phyloP scores from a whole-genome alignment of 257 asterid genomes.

The Dorcoceras hygrometricum region DNA sequence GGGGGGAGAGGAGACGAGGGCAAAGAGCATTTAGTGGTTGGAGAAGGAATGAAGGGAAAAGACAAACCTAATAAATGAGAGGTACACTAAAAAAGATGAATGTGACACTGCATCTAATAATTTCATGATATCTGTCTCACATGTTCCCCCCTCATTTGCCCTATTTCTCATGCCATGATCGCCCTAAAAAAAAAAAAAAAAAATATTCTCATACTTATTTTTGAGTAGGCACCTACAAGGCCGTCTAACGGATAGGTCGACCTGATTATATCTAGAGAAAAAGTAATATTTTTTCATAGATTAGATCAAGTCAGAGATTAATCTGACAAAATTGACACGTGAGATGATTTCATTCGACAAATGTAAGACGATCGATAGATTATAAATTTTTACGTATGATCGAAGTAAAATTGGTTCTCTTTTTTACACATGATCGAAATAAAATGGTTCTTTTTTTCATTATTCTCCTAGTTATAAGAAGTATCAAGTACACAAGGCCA shows the following conservation, averaged over 20 bases:
- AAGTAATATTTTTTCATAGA: too few species aligned
- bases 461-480: slow-evolving; percentile 24
- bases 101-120: slow-evolving; percentile 55
- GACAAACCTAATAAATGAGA: slow-evolving; percentile 63
- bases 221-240: too few species aligned
- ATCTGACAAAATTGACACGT: too few species aligned
- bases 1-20: slow-evolving; percentile 29
- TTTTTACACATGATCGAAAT: too few species aligned
- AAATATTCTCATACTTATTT: slow-evolving; percentile 11
- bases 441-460: neutral
- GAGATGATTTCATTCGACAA: too few species aligned
- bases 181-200: slow-evolving; percentile 11
- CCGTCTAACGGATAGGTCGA: too few species aligned
- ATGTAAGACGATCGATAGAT: too few species aligned
- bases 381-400: too few species aligned
- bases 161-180: slow-evolving; percentile 41
- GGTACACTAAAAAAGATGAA: slow-evolving; percentile 63
- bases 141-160: slow-evolving; percentile 23
- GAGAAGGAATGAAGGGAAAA: slow-evolving; percentile 67
- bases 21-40: slow-evolving; percentile 61
- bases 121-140: slow-evolving; percentile 38
- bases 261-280: too few species aligned
- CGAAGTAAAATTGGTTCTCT: neutral
- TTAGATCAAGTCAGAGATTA: too few species aligned
- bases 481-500: slow-evolving; percentile 32